Conservation (phyloP, 2,329 filamentous ascomycete species). For the Paracoccidioides brasiliensis region DNA sequence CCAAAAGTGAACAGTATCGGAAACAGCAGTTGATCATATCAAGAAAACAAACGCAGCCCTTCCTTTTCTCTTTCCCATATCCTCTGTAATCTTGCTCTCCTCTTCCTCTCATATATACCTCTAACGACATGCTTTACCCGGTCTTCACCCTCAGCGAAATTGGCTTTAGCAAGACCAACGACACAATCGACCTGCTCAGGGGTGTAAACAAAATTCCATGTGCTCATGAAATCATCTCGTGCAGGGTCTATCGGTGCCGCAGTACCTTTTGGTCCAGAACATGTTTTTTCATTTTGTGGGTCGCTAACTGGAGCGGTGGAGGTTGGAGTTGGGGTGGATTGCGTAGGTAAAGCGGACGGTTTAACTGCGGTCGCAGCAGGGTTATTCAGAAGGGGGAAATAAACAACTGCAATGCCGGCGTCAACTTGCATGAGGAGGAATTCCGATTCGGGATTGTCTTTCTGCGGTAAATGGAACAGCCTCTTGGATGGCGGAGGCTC, state of each 20-base stretch:
- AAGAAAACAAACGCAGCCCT: background rate
- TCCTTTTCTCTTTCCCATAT: slow-evolving; percentile 10
- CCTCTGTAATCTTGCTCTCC: slow-evolving; percentile 44
- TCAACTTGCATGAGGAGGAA: slow-evolving; percentile 61
- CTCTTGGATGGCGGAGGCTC: slow-evolving; percentile 43
- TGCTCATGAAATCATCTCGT: slow-evolving; percentile 73
- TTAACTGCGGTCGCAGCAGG: slow-evolving; percentile 28
- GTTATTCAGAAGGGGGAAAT: slow-evolving; percentile 81
- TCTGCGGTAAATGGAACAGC: slow-evolving; percentile 24
- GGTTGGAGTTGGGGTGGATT: slow-evolving; percentile 10
- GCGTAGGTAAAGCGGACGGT: background rate
- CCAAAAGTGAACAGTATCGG: background rate
- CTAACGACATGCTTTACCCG: slow-evolving; percentile 65
- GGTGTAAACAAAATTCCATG: slow-evolving; percentile 97
- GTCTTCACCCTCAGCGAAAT: slow-evolving; percentile 71
- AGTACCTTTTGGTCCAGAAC: slow-evolving; percentile 39
- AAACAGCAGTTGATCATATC: background rate
- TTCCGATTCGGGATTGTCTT: slow-evolving; percentile 45
- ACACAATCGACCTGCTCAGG: slow-evolving; percentile 79
- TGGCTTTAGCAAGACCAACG: slow-evolving; percentile 67
- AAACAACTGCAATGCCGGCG: slow-evolving; percentile 78
- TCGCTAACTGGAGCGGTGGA: slow-evolving; percentile 10
- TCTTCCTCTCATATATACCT: slow-evolving; percentile 90
- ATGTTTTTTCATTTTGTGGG: slow-evolving; percentile 10
- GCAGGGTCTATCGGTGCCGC: slow-evolving; percentile 65